Base-by-base conservation (phyloP, 106 monocot species). In the Apostasia shenzhenica region DNA sequence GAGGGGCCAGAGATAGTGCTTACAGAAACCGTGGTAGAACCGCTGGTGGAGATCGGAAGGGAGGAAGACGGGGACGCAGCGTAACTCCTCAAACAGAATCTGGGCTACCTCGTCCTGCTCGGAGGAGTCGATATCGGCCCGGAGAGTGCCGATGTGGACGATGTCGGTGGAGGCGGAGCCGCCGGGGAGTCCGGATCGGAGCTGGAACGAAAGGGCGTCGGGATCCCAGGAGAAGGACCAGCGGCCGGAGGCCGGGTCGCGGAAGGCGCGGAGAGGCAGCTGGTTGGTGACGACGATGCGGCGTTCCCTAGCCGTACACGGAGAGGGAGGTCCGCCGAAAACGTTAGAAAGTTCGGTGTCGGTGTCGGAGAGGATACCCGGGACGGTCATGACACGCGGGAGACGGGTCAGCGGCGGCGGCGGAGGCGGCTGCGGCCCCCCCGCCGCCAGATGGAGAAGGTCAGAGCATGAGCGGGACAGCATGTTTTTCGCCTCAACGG, bases 1-100 rank as follows among this genome's bases (percentile, higher is more conserved):
- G 37, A 88, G 79, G 9, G 92, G 92, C 92, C 92, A 93, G 11
- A 93, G 86, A 61, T 93, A 86, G 83, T 84, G 93, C 77, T 93
- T 93, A 73, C 93, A 93, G 80, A 89, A 89, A 4, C 89, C 89
- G 50, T 93, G 86, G 77, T 93, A 93, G 80, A 84, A 93, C 1
- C 66, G 67, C 46, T 69, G 47, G 81, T 93, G 84, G 72, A 78
- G 66, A 13, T 86, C 89, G 10, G 76, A 43, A 1, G 85, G 79
- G 2, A 93, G 43, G 68, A 86, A 82, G 44, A 93, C 93, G 11
- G 93, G 88, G 8, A 86, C 46, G 80, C 93, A 93, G 6, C 81
- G 81, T 81, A 86, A 89, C 4, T 58, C 49, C 3, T 75, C 65
- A 59, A 45, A 54, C n/a, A 93, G 84, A 48, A 44, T 68, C 10